Conservation (phyloP, 2,329 filamentous ascomycete species). For the Thielaviopsis ethacetica region DNA sequence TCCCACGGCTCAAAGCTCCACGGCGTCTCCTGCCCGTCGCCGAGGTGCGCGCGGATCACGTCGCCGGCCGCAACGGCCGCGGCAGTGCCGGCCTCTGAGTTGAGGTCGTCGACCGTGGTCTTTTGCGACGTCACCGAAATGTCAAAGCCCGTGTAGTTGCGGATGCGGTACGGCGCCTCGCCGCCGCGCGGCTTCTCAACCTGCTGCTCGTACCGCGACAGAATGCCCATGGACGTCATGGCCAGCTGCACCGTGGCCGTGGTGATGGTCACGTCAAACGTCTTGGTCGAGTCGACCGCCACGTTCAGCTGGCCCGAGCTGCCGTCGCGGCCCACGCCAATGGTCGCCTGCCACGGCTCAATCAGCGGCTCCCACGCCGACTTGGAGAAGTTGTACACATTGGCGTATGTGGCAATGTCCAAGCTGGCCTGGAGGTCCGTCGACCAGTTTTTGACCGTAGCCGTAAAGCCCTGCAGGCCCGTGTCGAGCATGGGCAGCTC, state of each 20-base stretch:
- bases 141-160: conserved; percentile 91
- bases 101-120: conserved; percentile 25
- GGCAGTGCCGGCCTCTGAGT: background rate
- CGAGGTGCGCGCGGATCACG: conserved; percentile 57
- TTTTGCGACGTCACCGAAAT: conserved; percentile 53
- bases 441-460: conserved; percentile 83
- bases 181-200: conserved; percentile 83
- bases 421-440: conserved; percentile 73
- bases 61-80: conserved; percentile 22
- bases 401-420: conserved; percentile 83
- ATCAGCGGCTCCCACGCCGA: conserved; percentile 95
- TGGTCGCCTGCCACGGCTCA: conserved; percentile 89
- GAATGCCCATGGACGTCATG: conserved; percentile 83
- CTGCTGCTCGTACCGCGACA: conserved; percentile 67
- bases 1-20: conserved; percentile 97
- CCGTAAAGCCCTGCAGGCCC: conserved; percentile 77
- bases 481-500: conserved; percentile 90
- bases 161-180: conserved; percentile 83
- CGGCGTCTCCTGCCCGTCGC: conserved; percentile 77
- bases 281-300: conserved; percentile 76
- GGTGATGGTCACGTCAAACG: conserved; percentile 80
- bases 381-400: conserved; percentile 98
- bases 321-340: conserved; percentile 68
- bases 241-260: conserved; percentile 85
- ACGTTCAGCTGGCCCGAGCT: conserved; percentile 63